These are phyloP conservation scores for Ascochyta koolunga DNA, from an alignment of 2,329 filamentous ascomycete species.

Conservation along the genomic window DNA sequence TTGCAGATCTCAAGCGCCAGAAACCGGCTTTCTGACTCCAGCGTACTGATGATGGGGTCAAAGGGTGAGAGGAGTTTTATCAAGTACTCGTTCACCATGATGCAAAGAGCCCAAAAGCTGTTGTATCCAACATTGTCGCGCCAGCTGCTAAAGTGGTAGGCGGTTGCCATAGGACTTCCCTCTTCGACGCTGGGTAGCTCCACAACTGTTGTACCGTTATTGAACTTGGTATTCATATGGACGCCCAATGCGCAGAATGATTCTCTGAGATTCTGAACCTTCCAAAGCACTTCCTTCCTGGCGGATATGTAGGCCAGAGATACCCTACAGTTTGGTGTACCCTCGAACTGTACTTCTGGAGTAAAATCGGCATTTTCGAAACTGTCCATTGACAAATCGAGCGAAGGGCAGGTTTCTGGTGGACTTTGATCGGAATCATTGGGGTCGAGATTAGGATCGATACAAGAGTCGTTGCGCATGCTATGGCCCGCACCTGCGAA, in stretches of 20 bases:
- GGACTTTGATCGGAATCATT: slow-evolving; percentile 10
- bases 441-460: slow-evolving; percentile 7
- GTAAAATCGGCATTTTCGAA: slow-evolving; percentile 24
- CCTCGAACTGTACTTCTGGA: slow-evolving; percentile 17
- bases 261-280: slow-evolving; percentile 33
- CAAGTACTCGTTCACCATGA: slow-evolving; percentile 38
- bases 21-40: slow-evolving; percentile 36
- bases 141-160: slow-evolving; percentile 40
- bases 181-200: slow-evolving; percentile 28
- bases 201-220: slow-evolving; percentile 27
- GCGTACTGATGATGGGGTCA: slow-evolving; percentile 24
- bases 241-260: slow-evolving; percentile 26
- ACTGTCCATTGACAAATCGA: slow-evolving; percentile 28
- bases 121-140: slow-evolving; percentile 41
- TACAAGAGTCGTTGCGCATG: slow-evolving; percentile 6
- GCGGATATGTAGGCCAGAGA: slow-evolving; percentile 11
- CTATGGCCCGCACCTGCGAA: background rate
- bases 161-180: slow-evolving; percentile 26
- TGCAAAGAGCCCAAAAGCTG: slow-evolving; percentile 41
- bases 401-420: slow-evolving; percentile 26
- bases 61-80: slow-evolving; percentile 35
- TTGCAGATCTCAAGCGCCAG: slow-evolving; percentile 42
- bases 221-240: slow-evolving; percentile 30
- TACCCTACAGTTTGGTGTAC: background rate
- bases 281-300: slow-evolving; percentile 26